Conservation (phyloP, 441 rosid species). For the Brassica balearica region DNA sequence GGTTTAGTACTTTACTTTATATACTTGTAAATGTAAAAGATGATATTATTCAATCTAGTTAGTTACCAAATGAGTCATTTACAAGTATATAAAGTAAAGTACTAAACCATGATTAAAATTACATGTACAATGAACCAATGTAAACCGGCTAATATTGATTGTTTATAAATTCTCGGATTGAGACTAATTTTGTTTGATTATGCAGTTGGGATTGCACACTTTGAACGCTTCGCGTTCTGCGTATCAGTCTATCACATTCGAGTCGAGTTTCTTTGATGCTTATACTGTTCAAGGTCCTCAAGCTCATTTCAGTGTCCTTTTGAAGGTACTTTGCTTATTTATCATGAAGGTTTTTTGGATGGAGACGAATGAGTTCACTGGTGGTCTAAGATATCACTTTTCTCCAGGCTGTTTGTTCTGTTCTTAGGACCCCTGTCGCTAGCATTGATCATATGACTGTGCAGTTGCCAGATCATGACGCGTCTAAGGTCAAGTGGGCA, state of each 20-base stretch:
- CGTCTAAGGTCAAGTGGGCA: slow-evolving; percentile 78
- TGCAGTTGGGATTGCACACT: slow-evolving; percentile 68
- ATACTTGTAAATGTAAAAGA: too few relatives aligned
- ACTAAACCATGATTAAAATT: too few relatives aligned
- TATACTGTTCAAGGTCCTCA: slow-evolving; percentile 58
- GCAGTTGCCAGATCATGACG: slow-evolving; percentile 73
- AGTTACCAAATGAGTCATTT: too few relatives aligned
- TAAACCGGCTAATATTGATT: not conserved
- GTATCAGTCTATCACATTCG: slow-evolving; percentile 63
- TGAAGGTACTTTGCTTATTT: slow-evolving; percentile 58
- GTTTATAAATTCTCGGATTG: not conserved
- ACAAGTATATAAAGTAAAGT: too few relatives aligned
- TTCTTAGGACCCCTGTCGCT: slow-evolving; percentile 74
- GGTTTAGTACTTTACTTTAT: too few relatives aligned
- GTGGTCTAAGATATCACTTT: slow-evolving; percentile 15
- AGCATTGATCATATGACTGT: slow-evolving; percentile 71
- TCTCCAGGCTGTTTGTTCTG: slow-evolving; percentile 76
- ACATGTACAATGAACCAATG: too few relatives aligned
- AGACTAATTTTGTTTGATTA: slow-evolving; percentile 24
- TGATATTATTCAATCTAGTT: too few relatives aligned
- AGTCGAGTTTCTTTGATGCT: slow-evolving; percentile 72
- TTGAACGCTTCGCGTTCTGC: slow-evolving; percentile 85
- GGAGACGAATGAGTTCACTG: not conserved
- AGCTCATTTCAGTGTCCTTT: slow-evolving; percentile 75
- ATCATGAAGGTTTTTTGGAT: slow-evolving; percentile 1